These are phyloP conservation scores for Vitis rotundifolia DNA, from an alignment of 164 flowering plant genomes.

Conservation along the genomic window DNA sequence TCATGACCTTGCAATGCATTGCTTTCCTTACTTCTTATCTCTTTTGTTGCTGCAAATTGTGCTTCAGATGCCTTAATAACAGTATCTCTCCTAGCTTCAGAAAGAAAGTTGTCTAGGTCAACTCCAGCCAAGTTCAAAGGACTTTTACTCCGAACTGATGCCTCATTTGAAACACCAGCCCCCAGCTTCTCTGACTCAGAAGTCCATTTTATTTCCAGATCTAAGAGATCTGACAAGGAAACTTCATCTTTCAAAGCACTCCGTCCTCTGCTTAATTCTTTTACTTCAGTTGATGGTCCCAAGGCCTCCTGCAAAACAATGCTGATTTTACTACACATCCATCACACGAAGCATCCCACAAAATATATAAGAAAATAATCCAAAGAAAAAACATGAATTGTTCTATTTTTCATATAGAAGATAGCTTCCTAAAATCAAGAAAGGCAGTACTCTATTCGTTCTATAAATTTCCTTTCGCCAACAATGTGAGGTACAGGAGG, in stretches of 20 bases:
- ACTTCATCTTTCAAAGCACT: constrained; percentile 29
- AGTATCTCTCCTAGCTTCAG: constrained; percentile 25
- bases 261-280: constrained; percentile 32
- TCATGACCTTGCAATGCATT: constrained; percentile 22
- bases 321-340: background rate
- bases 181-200: constrained; percentile 26
- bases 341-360: background rate
- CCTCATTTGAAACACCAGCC: constrained; percentile 13
- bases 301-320: constrained; percentile 60
- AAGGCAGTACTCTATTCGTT: no score
- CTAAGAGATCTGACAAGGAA: constrained; percentile 50
- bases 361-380: background rate
- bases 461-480: no score
- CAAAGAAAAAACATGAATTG: background rate
- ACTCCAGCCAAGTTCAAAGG: constrained; percentile 44
- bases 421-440: no score
- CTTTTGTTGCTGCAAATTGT: background rate
- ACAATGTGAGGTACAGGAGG: no score
- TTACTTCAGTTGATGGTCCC: constrained; percentile 20
- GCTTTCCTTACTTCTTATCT: constrained; percentile 7
- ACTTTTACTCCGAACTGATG: constrained; percentile 20
- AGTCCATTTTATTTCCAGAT: constrained; percentile 54
- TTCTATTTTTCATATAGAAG: no score
- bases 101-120: constrained; percentile 50
- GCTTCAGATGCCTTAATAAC: constrained; percentile 21